phyloP scores from a whole-genome alignment of 2,329 filamentous ascomycete genomes.

The Seiridium cupressi region DNA sequence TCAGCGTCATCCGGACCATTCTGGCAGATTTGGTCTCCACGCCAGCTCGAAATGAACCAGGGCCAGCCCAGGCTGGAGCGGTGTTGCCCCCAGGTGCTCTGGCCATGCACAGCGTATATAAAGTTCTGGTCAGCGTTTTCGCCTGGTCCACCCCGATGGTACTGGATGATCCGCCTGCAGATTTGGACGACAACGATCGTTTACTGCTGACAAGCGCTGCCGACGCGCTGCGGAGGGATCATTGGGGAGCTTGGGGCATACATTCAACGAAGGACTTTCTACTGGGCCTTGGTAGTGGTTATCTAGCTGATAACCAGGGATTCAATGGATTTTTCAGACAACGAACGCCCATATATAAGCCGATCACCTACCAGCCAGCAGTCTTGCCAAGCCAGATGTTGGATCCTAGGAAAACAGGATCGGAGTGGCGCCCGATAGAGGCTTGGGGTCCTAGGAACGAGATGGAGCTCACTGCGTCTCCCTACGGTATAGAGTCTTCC shows the following conservation, averaged over 20 bases:
- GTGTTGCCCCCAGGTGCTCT: conserved; percentile 24
- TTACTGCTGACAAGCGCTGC: conserved; percentile 40
- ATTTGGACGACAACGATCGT: conserved; percentile 43
- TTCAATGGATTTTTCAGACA: conserved; percentile 42
- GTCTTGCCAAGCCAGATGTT: conserved; percentile 28
- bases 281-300: conserved; percentile 43
- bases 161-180: conserved; percentile 40
- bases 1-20: conserved; percentile 53
- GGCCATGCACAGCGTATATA: conserved; percentile 48
- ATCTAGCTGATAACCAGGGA: conserved; percentile 31
- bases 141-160: conserved; percentile 40
- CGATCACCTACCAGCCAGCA: conserved; percentile 28
- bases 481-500: conserved; percentile 25
- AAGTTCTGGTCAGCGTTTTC: conserved; percentile 49
- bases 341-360: conserved; percentile 31
- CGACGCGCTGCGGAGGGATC: conserved; percentile 43
- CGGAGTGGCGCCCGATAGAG: conserved; percentile 38
- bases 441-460: conserved; percentile 31
- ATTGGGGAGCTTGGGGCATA: conserved; percentile 46
- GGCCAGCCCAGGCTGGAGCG: conserved; percentile 21
- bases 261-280: conserved; percentile 49
- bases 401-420: conserved; percentile 35
- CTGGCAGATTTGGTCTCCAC: conserved; percentile 44
- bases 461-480: conserved; percentile 19
- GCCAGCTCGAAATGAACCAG: conserved; percentile 21